Conservation (phyloP, 164 flowering plant genomes). For the Stephania japonica region DNA sequence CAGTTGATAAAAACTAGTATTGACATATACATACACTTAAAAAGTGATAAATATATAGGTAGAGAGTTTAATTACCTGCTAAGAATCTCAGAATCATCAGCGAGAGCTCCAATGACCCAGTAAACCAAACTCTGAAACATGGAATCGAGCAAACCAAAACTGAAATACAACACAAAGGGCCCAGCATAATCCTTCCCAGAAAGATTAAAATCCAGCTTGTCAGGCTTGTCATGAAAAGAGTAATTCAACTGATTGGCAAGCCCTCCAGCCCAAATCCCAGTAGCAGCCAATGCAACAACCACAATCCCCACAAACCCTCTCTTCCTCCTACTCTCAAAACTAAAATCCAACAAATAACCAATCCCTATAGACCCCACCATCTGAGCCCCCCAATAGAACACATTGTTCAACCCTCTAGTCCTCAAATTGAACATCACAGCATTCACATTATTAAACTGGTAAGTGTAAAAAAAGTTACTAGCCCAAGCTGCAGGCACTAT, state of each 20-base stretch:
- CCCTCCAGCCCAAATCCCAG: slow-evolving; percentile 88
- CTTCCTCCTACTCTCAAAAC: slow-evolving; percentile 59
- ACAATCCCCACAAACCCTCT: slow-evolving; percentile 71
- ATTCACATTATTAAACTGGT: slow-evolving; percentile 88
- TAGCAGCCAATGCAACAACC: slow-evolving; percentile 47
- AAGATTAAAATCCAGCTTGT: slow-evolving; percentile 61
- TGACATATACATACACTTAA: background rate
- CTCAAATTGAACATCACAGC: slow-evolving; percentile 64
- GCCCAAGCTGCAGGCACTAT: slow-evolving; percentile 84
- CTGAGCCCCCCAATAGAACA: slow-evolving; percentile 97
- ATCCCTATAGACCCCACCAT: slow-evolving; percentile 80
- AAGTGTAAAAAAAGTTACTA: slow-evolving; percentile 83
- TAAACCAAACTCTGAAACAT: slow-evolving; percentile 91
- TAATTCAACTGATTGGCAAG: slow-evolving; percentile 70
- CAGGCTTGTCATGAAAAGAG: slow-evolving; percentile 24
- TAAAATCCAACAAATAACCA: slow-evolving; percentile 73
- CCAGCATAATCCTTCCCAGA: slow-evolving; percentile 66
- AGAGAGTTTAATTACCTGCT: slow-evolving; percentile 58
- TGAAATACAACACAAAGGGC: slow-evolving; percentile 74
- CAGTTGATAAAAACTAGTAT: background rate
- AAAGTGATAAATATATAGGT: background rate
- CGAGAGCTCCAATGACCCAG: slow-evolving; percentile 92
- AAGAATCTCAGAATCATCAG: slow-evolving; percentile 81
- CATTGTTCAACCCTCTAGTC: slow-evolving; percentile 86
- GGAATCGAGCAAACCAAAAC: slow-evolving; percentile 83